A percentile compares a stretch with the other conserved stretches of the same genome.
Evolutionary conservation across 495 filamentous ascomycete species (phyloP).

Genomic region (Zalerion maritima): DNA sequence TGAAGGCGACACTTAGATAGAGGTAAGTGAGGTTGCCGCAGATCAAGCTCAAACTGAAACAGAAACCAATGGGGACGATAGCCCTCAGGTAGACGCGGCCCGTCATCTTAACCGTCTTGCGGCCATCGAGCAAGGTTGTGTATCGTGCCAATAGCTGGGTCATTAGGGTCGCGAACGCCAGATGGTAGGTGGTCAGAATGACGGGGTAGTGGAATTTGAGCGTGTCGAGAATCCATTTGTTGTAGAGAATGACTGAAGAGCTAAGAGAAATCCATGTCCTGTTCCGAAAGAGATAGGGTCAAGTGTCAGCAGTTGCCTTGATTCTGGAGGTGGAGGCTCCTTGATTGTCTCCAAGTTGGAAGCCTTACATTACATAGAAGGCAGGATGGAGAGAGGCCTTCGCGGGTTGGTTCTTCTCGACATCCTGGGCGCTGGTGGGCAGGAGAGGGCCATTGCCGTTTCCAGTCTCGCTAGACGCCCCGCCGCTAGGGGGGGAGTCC

Average conservation of each 20-base stretch:
- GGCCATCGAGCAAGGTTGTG: conserved; percentile 72
- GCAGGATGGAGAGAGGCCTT: conserved; percentile 62
- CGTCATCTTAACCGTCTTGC: conserved; percentile 88
- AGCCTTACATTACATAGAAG: conserved; percentile 73
- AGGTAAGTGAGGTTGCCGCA: conserved; percentile 89
- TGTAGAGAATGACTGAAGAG: conserved; percentile 92
- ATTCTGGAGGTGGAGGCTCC: conserved; percentile 1
- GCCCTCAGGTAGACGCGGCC: conserved; percentile 78
- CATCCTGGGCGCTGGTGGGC: conserved; percentile 60
- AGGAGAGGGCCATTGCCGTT: conserved; percentile 46
- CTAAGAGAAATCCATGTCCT: conserved; percentile 87
- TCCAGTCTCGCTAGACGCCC: too few relatives aligned
- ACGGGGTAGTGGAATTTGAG: conserved; percentile 58
- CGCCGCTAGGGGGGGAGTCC: too few relatives aligned
- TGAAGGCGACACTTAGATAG: conserved; percentile 85
- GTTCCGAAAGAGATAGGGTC: too few relatives aligned
- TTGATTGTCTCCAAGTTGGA: conserved; percentile 1
- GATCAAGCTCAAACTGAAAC: conserved; percentile 89
- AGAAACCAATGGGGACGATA: conserved; percentile 83
- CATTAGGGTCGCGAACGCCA: conserved; percentile 77
- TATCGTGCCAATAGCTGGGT: conserved; percentile 80
- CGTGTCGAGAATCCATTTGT: conserved; percentile 90
- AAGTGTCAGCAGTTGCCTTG: neutral
- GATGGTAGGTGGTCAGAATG: conserved; percentile 86
- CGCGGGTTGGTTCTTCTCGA: conserved; percentile 50